A percentile compares a stretch with the other conserved stretches of the same genome.
These are phyloP conservation scores for Pisolithus microcarpus DNA, from an alignment of 768 basidiomycete species.

Conservation along the genomic window DNA sequence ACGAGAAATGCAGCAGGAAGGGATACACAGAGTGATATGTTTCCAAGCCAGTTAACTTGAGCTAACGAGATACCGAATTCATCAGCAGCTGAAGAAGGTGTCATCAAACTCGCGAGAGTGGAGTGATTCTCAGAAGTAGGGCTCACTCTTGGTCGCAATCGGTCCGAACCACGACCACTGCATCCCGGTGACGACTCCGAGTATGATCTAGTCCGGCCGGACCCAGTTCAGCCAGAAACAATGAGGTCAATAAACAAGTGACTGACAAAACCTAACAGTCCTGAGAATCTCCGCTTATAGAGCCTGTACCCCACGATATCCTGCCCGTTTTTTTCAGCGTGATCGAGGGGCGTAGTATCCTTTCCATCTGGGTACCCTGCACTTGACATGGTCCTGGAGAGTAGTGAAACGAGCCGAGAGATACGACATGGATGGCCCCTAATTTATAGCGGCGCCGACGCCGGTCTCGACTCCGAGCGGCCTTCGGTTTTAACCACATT, in stretches of 20 bases:
- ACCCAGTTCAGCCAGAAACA: not conserved
- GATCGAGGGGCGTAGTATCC: too few relatives aligned
- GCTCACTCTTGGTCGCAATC: slow-evolving; percentile 60
- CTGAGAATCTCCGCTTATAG: slow-evolving; percentile 64
- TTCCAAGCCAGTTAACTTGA: slow-evolving; percentile 71
- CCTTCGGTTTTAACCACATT: too few relatives aligned
- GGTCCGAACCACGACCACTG: slow-evolving; percentile 81
- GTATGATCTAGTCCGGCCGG: slow-evolving; percentile 37
- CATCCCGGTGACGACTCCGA: slow-evolving; percentile 61
- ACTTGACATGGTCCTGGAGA: too few relatives aligned
- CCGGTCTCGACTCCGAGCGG: too few relatives aligned
- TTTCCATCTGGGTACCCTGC: too few relatives aligned
- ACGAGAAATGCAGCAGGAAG: slow-evolving; percentile 49
- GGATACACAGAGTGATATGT: slow-evolving; percentile 52
- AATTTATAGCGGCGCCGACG: too few relatives aligned
- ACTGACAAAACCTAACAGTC: slow-evolving; percentile 52
- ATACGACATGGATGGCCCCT: too few relatives aligned
- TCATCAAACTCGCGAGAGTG: not conserved
- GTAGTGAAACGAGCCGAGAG: too few relatives aligned
- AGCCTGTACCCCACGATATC: slow-evolving; percentile 39
- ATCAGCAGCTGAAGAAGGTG: slow-evolving; percentile 35
- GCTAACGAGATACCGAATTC: slow-evolving; percentile 60
- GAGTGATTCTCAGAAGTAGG: not conserved
- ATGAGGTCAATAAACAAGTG: too few relatives aligned
- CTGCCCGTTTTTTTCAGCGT: too few relatives aligned